These are phyloP conservation scores for Pseudoscleropodium purum DNA, from an alignment of 225 moss, liverwort and hornwort species.

Conservation along the genomic window DNA sequence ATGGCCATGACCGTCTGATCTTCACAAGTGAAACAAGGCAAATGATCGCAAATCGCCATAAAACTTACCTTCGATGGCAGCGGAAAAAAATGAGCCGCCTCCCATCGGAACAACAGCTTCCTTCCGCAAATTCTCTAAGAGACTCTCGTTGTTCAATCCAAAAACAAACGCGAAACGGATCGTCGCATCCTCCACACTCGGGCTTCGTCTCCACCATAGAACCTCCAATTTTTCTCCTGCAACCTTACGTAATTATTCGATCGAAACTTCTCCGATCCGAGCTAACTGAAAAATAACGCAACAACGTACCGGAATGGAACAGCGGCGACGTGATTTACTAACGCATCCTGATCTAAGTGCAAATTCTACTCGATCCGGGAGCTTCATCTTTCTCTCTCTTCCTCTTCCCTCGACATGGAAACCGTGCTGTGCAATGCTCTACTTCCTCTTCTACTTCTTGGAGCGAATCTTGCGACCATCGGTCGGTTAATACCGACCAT, in stretches of 20 bases:
- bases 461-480: neutral
- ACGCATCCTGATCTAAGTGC: neutral
- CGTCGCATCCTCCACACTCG: neutral
- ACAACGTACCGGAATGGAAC: neutral
- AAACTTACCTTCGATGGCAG: neutral
- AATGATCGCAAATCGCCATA: neutral
- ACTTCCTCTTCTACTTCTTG: neutral
- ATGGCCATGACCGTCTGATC: neutral
- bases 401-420: neutral
- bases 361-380: neutral
- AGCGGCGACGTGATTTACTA: neutral
- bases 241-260: neutral
- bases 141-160: neutral
- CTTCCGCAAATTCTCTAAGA: neutral
- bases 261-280: neutral
- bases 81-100: neutral
- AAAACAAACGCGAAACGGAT: neutral
- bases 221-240: neutral
- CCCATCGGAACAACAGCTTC: neutral
- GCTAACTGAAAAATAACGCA: neutral
- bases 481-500: neutral
- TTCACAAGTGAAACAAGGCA: neutral
- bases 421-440: neutral
- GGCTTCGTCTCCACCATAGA: neutral
- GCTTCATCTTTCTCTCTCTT: neutral